A percentile compares a stretch with the other conserved stretches of the same genome.
These are phyloP conservation scores for Candida chauliodis DNA, from an alignment of 805 yeast genomes.

Conservation along the genomic window DNA sequence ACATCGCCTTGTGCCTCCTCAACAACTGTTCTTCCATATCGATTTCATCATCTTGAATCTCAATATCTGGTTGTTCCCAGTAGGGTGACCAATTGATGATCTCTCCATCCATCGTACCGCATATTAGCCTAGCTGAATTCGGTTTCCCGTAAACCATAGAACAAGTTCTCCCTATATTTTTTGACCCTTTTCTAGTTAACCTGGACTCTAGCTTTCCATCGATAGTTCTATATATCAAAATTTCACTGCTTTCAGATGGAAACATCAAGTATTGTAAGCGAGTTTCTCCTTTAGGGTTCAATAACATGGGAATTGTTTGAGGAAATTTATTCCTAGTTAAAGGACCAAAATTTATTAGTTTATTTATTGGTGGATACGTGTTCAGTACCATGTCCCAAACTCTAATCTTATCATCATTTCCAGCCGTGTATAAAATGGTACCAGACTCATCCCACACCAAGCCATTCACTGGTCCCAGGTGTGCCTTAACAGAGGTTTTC, in stretches of 20 bases:
- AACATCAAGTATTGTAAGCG: constrained; percentile 57
- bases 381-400: constrained; percentile 64
- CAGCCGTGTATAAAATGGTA: constrained; percentile 57
- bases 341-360: constrained; percentile 74
- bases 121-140: constrained; percentile 43
- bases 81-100: constrained; percentile 52
- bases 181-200: constrained; percentile 43
- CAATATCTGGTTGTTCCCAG: constrained; percentile 13
- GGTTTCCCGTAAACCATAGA: constrained; percentile 50
- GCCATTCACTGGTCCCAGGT: constrained; percentile 76
- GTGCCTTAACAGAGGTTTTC: constrained; percentile 53
- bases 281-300: constrained; percentile 51
- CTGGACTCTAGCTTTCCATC: constrained; percentile 65
- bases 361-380: constrained; percentile 47
- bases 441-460: constrained; percentile 72
- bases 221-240: constrained; percentile 51
- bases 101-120: constrained; percentile 69
- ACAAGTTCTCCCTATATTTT: constrained; percentile 43
- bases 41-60: constrained; percentile 6
- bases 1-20: constrained; percentile 1
- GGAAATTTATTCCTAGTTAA: constrained; percentile 60
- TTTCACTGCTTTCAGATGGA: constrained; percentile 75
- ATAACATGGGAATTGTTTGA: constrained; percentile 47
- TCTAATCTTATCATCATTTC: constrained; percentile 75
- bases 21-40: constrained; percentile 7